Base-by-base conservation (phyloP, 2,329 filamentous ascomycete species). In the Fragosphaeria purpurea region DNA sequence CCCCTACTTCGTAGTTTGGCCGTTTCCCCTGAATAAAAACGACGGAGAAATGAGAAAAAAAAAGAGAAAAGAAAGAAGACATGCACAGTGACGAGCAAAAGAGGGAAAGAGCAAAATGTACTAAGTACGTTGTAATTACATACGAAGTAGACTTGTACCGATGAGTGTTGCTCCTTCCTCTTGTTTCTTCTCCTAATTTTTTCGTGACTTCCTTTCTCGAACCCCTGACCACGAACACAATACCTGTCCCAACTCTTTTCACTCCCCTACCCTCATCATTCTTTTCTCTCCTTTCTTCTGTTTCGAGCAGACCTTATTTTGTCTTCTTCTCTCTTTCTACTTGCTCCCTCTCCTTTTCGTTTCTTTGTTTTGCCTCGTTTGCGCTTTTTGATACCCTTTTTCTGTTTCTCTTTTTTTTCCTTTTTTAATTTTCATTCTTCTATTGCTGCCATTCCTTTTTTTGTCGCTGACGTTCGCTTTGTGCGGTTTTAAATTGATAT, bases 201-300 rank as follows among this genome's bases (percentile, higher is more conserved):
- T 51, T 46, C 46, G 22, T 22, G 22, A 22, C 22, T 22, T 22
- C 22, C 22, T 22, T 22, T 22, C 22, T 22, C 22, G 22, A 22
- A 22, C 46, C 45, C 46, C 46, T 48, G 46, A 48, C 35, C 35
- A 37, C 35, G 35, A 37, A 37, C 22, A 37, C 35, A 2, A 37
- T 37, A 37, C 11, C 11, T 37, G 22, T 22, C 22, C 33, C 46
- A 22, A 35, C 39, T 43, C 12, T 39, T 13, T 11, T n/a, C 40
- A 9, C 5, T 31, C n/a, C 6, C 34, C 33, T 41, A n/a, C 43
- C 22, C 11, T 31, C n/a, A 6, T 22, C 33, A 10, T 50, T 41
- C 50, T 51, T 52, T 42, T 39, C 48, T 47, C 53, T 53, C 53
- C 54, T 50, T 47, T 50, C 46, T 48, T 54, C 48, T 38, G 44